These are phyloP conservation scores for Penicillium canescens DNA, from an alignment of 495 filamentous ascomycete genomes.

Conservation along the genomic window DNA sequence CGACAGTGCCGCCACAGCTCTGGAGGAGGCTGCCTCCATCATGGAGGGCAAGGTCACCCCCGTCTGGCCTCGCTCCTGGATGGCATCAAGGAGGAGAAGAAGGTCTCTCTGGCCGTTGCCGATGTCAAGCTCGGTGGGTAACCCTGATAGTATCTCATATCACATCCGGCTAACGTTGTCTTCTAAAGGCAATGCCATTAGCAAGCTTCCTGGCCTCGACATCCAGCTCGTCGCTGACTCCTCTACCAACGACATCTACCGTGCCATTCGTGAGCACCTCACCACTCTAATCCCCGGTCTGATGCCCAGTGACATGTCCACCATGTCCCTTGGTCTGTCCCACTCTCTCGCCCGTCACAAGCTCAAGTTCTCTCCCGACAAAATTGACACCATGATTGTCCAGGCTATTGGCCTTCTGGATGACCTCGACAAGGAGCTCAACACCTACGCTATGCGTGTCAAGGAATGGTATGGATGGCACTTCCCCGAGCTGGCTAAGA, in stretches of 20 bases:
- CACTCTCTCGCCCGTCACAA: slow-evolving; percentile 98
- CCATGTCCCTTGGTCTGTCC: slow-evolving; percentile 93
- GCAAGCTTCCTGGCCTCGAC: slow-evolving; percentile 83
- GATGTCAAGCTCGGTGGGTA: slow-evolving; percentile 85
- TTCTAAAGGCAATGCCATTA: slow-evolving; percentile 72
- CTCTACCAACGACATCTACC: slow-evolving; percentile 82
- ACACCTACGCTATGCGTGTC: slow-evolving; percentile 97
- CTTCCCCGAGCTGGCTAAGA: slow-evolving; percentile 95
- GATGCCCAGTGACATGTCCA: slow-evolving; percentile 77
- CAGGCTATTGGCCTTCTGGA: slow-evolving; percentile 93
- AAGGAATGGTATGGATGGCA: slow-evolving; percentile 99
- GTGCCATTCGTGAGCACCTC: slow-evolving; percentile 88
- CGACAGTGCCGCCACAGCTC: slow-evolving; percentile 79
- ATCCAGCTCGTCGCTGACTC: slow-evolving; percentile 87
- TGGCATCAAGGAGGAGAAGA: slow-evolving; percentile 95
- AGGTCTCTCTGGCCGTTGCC: slow-evolving; percentile 90
- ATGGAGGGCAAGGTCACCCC: slow-evolving; percentile 94
- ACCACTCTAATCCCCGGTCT: slow-evolving; percentile 90
- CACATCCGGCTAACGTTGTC: slow-evolving; percentile 7
- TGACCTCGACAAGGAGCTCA: slow-evolving; percentile 97
- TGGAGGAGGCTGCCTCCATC: slow-evolving; percentile 84
- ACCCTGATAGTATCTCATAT: background rate
- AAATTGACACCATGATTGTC: slow-evolving; percentile 99
- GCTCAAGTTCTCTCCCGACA: slow-evolving; percentile 97
- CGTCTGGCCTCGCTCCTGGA: slow-evolving; percentile 80